Evolutionary conservation across 2,329 filamentous ascomycete species (phyloP).

Genomic region (Diaporthe sp.): DNA sequence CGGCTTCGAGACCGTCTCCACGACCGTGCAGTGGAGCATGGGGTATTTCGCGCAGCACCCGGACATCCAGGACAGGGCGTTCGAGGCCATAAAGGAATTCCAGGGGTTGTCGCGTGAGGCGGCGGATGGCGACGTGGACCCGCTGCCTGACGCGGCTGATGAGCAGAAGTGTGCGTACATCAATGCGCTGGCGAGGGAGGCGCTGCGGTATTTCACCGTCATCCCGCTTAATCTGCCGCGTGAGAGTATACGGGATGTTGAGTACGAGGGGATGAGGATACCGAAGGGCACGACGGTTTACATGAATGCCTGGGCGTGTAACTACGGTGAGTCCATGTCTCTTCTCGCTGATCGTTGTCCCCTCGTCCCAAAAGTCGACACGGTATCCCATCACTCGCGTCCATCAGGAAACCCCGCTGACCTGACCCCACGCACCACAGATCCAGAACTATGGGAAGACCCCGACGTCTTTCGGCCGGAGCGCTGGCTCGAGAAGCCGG

Average conservation of each 20-base stretch:
- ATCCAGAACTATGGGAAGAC: slow-evolving; percentile 73
- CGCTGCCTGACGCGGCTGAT: slow-evolving; percentile 71
- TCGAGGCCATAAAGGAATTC: slow-evolving; percentile 67
- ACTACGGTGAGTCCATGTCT: slow-evolving; percentile 26
- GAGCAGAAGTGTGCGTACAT: slow-evolving; percentile 77
- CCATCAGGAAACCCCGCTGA: too few relatives aligned
- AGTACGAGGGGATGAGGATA: slow-evolving; percentile 67
- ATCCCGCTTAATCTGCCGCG: slow-evolving; percentile 76
- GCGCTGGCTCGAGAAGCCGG: slow-evolving; percentile 55
- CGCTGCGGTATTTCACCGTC: slow-evolving; percentile 74
- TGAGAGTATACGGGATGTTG: slow-evolving; percentile 70
- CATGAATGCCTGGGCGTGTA: slow-evolving; percentile 68
- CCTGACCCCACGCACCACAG: too few relatives aligned
- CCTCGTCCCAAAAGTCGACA: background rate
- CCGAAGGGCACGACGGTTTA: slow-evolving; percentile 75
- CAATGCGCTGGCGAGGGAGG: slow-evolving; percentile 75
- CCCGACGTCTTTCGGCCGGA: slow-evolving; percentile 71
- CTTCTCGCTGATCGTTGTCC: too few relatives aligned
- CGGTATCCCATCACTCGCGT: too few relatives aligned
- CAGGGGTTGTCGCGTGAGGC: background rate
- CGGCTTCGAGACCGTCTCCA: slow-evolving; percentile 40
- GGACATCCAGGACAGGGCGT: slow-evolving; percentile 69
- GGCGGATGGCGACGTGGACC: slow-evolving; percentile 58
- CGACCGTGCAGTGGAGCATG: slow-evolving; percentile 43
- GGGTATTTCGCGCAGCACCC: slow-evolving; percentile 54